A percentile compares a stretch with the other conserved stretches of the same genome.
Evolutionary conservation across 768 basidiomycete species (phyloP).

Genomic region (Cyathus striatus): DNA sequence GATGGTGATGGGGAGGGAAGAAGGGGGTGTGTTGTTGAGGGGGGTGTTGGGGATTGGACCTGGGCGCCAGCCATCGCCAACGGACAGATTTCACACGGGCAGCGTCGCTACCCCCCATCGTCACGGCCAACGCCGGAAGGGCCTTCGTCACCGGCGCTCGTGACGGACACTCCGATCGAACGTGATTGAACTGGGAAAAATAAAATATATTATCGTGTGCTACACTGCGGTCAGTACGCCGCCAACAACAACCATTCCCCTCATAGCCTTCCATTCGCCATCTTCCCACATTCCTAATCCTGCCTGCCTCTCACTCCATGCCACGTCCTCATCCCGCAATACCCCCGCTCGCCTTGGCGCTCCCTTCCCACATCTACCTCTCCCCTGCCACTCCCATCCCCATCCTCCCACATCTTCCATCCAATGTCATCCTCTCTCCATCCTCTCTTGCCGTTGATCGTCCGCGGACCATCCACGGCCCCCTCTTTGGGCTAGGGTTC

Average conservation of each 20-base stretch:
- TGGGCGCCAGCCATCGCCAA: slow-evolving; percentile 51
- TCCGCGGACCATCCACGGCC: neutral
- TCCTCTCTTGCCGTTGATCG: neutral
- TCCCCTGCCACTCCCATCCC: neutral
- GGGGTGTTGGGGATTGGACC: slow-evolving; percentile 36
- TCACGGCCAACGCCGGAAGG: slow-evolving; percentile 57
- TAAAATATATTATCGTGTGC: no score
- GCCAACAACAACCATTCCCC: no score
- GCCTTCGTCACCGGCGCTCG: slow-evolving; percentile 52
- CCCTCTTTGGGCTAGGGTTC: slow-evolving; percentile 4
- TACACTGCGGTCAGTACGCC: no score
- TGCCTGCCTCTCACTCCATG: no score
- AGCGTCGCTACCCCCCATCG: slow-evolving; percentile 52
- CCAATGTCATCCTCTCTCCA: neutral
- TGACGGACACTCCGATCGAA: slow-evolving; percentile 43
- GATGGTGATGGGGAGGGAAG: slow-evolving; percentile 29
- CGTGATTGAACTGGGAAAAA: neutral
- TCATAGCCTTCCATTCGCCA: no score
- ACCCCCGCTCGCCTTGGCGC: no score
- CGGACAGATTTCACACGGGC: slow-evolving; percentile 51
- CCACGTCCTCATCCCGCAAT: no score
- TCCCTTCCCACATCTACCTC: no score
- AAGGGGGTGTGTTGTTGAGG: no score
- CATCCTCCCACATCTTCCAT: neutral
- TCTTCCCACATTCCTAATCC: no score